Evolutionary conservation across 495 filamentous ascomycete species (phyloP).

Genomic region (Hypoxylon lienhwacheense): DNA sequence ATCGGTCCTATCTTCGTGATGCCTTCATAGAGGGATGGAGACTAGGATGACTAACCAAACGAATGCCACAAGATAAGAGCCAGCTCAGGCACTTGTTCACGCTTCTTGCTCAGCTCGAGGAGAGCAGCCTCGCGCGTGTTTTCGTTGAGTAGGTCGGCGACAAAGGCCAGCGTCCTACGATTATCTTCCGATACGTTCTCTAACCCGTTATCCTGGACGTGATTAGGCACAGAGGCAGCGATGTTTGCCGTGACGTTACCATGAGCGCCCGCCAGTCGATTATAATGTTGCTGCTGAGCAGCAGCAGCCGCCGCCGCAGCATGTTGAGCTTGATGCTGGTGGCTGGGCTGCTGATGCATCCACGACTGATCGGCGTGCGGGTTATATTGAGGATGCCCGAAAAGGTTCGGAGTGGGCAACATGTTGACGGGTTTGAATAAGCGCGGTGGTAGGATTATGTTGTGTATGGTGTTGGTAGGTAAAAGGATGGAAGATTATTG

Average conservation of each 20-base stretch:
- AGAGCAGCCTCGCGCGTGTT: constrained; percentile 85
- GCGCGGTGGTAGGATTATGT: constrained; percentile 1
- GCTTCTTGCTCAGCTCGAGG: constrained; percentile 97
- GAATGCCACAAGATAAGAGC: constrained; percentile 98
- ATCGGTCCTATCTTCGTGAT: constrained; percentile 1
- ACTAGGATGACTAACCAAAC: constrained; percentile 68
- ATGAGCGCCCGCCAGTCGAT: constrained; percentile 67
- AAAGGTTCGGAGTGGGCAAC: constrained; percentile 49
- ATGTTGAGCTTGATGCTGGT: constrained; percentile 68
- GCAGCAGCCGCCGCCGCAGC: constrained; percentile 55
- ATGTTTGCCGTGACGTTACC: constrained; percentile 45
- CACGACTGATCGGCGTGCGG: constrained; percentile 74
- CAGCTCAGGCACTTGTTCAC: constrained; percentile 95
- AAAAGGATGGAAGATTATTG: not conserved
- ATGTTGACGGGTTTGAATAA: constrained; percentile 37
- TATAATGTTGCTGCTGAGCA: constrained; percentile 58
- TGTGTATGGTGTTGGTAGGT: not conserved
- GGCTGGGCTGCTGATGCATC: constrained; percentile 70
- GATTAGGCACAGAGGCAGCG: constrained; percentile 52
- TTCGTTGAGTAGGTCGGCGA: constrained; percentile 88
- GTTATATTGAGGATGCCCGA: constrained; percentile 73
- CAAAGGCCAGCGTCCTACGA: constrained; percentile 85
- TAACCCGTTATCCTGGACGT: constrained; percentile 60
- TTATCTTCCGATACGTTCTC: constrained; percentile 81
- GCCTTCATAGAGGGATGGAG: too few species aligned